Conservation (phyloP, 805 yeast genomes). For the Lipomyces sp. region DNA sequence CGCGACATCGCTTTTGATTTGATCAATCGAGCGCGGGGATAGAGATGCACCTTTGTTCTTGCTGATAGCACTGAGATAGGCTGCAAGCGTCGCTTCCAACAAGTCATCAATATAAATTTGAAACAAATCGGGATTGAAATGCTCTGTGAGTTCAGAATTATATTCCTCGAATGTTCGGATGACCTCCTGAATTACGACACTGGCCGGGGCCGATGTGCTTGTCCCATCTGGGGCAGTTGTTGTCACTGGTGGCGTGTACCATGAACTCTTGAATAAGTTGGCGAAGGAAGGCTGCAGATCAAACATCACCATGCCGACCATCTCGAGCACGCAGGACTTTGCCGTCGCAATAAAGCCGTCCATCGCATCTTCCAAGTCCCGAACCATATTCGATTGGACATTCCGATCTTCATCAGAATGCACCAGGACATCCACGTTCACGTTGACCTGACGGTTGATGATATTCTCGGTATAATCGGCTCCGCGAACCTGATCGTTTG, state of each 20-base stretch:
- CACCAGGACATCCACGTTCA: constrained; percentile 43
- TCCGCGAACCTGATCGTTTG: constrained; percentile 79
- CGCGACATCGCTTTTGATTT: constrained; percentile 66
- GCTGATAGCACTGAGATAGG: constrained; percentile 56
- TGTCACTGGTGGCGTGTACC: constrained; percentile 61
- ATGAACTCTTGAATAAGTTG: constrained; percentile 65
- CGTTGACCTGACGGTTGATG: constrained; percentile 63
- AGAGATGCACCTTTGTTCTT: constrained; percentile 42
- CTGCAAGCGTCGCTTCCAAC: constrained; percentile 56
- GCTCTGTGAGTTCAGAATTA: constrained; percentile 63
- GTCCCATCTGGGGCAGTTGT: constrained; percentile 24
- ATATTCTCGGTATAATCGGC: constrained; percentile 74
- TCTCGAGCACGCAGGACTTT: constrained; percentile 61
- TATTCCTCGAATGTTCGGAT: constrained; percentile 78
- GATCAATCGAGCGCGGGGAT: constrained; percentile 47
- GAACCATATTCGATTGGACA: constrained; percentile 26
- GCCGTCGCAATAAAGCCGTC: constrained; percentile 82
- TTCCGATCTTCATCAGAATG: constrained; percentile 31
- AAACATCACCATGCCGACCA: constrained; percentile 67
- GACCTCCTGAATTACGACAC: constrained; percentile 55
- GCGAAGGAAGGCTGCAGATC: constrained; percentile 69
- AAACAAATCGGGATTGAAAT: constrained; percentile 58
- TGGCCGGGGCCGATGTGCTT: constrained; percentile 18
- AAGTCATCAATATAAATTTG: constrained; percentile 59
- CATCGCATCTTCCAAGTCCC: constrained; percentile 60